Base-by-base conservation (phyloP, 768 basidiomycete species). In the Lactarius sanguifluus region DNA sequence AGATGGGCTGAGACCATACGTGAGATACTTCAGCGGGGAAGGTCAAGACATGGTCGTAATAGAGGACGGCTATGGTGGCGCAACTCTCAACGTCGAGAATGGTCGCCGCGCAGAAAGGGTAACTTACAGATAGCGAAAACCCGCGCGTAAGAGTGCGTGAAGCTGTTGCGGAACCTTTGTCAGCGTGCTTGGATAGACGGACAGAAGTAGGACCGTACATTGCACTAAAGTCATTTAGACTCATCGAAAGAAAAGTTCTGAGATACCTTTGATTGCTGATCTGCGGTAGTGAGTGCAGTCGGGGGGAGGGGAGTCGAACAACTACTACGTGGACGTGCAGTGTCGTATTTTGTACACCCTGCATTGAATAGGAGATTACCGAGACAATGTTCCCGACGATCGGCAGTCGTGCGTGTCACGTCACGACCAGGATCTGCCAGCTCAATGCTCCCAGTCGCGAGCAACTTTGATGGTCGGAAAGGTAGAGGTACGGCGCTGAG, bases 1-100 rank as follows among this genome's bases (percentile, higher is more conserved):
- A 75, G 61, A 78, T 79, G 1, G 77, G 78, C 55, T 77, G 75
- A 61, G 73, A 73, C 85, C 85, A 86, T 6, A 86, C 70, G 59
- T 78, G 77, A 18, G 75, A 70, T 43, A 82, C 71, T 69, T 85
- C 84, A 23, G 72, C 71, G n/a, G 69, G 65, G 28, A 76, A 68
- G 6, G 77, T 77, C 58, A 76, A 56, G 36, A 73, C 5, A 61
- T 72, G 72, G 71, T 77, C 76, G 68, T 76, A 77, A 52, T 72
- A 71, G 36, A 76, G 61, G 0, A 77, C 32, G 18, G 68, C 77
- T 77, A 64, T 20, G 28, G 16, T 59, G 36, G 6, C 25, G 15
- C 16, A 55, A 45, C 34, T 23, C 25, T 23, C 59, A 52, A 25
- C n/a, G 15, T 68, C 43, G 62, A 28, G 28, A 15, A 10, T 25